phyloP scores from a whole-genome alignment of 352 stramenopile species.

The Globisporangium abappressorium region DNA sequence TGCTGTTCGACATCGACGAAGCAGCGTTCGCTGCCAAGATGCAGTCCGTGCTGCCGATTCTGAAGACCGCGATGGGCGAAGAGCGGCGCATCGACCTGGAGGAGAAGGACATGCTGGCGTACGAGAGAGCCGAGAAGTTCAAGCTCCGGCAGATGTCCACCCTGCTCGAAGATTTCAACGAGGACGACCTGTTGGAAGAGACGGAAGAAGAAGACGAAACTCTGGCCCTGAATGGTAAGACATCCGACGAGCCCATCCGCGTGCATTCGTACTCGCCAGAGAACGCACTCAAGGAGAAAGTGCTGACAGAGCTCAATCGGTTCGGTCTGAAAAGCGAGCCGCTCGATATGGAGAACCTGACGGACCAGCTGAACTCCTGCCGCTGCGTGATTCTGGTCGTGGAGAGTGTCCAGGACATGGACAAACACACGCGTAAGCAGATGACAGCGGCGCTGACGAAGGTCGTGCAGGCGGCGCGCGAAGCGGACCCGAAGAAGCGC shows the following conservation, averaged over 20 bases:
- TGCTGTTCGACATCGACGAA: conserved; percentile 59
- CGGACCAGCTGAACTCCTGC: conserved; percentile 14
- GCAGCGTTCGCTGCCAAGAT: conserved; percentile 37
- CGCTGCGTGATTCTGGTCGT: conserved; percentile 36
- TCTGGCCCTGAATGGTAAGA: background rate
- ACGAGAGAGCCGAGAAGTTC: conserved; percentile 14
- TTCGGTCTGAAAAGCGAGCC: conserved; percentile 14
- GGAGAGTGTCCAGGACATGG: conserved; percentile 29
- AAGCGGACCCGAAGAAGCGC: conserved; percentile 22
- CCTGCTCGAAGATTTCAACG: conserved; percentile 15
- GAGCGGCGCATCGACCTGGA: conserved; percentile 35
- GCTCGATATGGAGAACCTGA: conserved; percentile 14
- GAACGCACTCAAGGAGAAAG: conserved; percentile 11
- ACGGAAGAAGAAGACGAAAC: background rate
- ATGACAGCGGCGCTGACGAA: conserved; percentile 33
- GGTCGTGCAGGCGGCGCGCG: conserved; percentile 36
- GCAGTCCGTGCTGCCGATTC: conserved; percentile 39
- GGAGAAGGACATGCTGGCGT: conserved; percentile 34
- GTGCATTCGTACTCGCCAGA: conserved; percentile 17
- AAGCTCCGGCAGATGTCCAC: conserved; percentile 25
- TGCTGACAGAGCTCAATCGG: conserved; percentile 15
- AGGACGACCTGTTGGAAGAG: conserved; percentile 15
- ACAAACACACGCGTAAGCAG: conserved; percentile 32
- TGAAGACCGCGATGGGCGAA: conserved; percentile 50
- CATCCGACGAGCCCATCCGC: conserved; percentile 7